Evolutionary conservation across 768 basidiomycete genomes (phyloP), one percentile per base, ranked within the genome.

Genomic region (Leccinum incarnatum): DNA sequence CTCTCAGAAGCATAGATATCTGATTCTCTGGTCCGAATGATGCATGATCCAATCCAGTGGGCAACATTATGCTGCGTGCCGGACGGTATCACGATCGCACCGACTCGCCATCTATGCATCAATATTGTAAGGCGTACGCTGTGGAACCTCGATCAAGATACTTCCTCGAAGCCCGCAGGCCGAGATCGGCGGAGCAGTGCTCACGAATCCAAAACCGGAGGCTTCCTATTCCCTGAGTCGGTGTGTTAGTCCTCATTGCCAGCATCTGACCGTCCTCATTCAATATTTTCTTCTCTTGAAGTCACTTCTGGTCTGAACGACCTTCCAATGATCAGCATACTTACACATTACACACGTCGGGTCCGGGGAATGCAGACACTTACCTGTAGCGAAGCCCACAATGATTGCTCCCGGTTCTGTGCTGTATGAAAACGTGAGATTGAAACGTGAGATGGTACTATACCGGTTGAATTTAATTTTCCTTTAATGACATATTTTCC

Each of bases 201-300:
- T 46, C 32, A 56, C 62, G 59, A 17, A 61, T 60, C 32, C 45
- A 36, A 53, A 64, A 60, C 53, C 59, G 65, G 17, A 61, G 53
- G 21, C 80, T 79, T 15, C 77, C 60, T 37, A 51, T 67, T 55
- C 15, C 61, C 59, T 48, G 55, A 67, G 14, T 62, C 56, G 34
- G 5, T 14, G 30, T 30, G 30, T 30, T 30, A 30, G 30, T 30
- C 30, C 30, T 30, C 30, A 30, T 4, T 30, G 30, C 30, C 30
- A 76, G 69, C 23, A 83, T 62, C 65, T 88, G 83, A 1, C 86
- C 84, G 69, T 89, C 83, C 32, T 76, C 72, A 63, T 85, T 76
- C 30, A 87, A 58, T 77, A 58, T 77, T 70, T 50, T 78, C 74
- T 58, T 84, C 71, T 59, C 77, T 72, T 46, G 75, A 65, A 0